These are phyloP conservation scores for Arthroderma sp. DNA, from an alignment of 2,329 filamentous ascomycete species.

Conservation along the genomic window DNA sequence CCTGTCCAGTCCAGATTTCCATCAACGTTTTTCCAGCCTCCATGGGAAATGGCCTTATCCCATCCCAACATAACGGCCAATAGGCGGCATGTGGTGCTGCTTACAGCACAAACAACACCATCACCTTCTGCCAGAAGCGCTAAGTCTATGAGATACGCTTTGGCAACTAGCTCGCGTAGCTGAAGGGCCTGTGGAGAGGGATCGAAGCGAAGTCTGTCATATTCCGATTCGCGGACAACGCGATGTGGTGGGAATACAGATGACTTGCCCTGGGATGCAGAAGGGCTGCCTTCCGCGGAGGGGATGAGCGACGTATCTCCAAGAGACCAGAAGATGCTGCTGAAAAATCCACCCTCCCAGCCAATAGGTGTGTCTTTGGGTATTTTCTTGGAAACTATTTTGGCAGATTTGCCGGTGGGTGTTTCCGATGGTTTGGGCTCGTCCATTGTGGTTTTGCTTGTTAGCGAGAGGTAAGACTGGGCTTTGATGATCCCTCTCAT, in stretches of 20 bases:
- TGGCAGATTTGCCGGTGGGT: slow-evolving; percentile 5
- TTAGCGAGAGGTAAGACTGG: slow-evolving; percentile 65
- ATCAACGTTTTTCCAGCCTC: slow-evolving; percentile 69
- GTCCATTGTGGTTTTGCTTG: slow-evolving; percentile 54
- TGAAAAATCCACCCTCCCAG: slow-evolving; percentile 83
- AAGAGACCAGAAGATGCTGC: slow-evolving; percentile 67
- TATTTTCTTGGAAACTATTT: slow-evolving; percentile 2
- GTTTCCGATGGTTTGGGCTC: background rate
- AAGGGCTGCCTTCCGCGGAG: slow-evolving; percentile 25
- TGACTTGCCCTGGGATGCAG: slow-evolving; percentile 15
- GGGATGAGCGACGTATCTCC: slow-evolving; percentile 41
- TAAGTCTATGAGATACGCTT: slow-evolving; percentile 74
- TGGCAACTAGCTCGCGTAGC: slow-evolving; percentile 60
- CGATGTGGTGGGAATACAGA: slow-evolving; percentile 7
- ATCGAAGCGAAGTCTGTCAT: slow-evolving; percentile 17
- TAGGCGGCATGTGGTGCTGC: slow-evolving; percentile 51
- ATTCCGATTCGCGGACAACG: slow-evolving; percentile 3
- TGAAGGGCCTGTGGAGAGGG: slow-evolving; percentile 41
- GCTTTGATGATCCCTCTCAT: slow-evolving; percentile 44
- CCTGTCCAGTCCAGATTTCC: slow-evolving; percentile 52
- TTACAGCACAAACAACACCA: slow-evolving; percentile 63
- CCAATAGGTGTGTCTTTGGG: slow-evolving; percentile 60
- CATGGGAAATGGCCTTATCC: slow-evolving; percentile 49
- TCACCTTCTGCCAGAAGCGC: slow-evolving; percentile 60
- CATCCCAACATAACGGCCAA: slow-evolving; percentile 80